Evolutionary conservation across 164 flowering plant species (phyloP), one percentile per base, ranked within the genome.

Genomic region (Annona cherimola): DNA sequence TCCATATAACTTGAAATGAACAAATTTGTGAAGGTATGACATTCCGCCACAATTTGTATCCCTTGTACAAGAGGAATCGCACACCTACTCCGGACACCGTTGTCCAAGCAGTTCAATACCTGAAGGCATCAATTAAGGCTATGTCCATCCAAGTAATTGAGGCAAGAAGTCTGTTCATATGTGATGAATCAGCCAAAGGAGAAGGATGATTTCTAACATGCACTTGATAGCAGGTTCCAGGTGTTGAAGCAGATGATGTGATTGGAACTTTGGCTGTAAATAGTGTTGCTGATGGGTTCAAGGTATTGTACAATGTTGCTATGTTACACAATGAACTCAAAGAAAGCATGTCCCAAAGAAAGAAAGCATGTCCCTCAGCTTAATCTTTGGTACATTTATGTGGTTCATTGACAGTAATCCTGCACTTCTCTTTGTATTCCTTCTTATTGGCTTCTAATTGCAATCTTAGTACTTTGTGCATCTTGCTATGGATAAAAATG

Each of bases 181-280:
- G 26, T 68, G 16, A 68, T 67, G 54, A 18, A 18, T 42, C 3
- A 39, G 12, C 35, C 4, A 12, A 69, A 16, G 16, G 18, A 3
- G 35, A 44, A 11, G 7, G 14, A 16, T 69, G 20, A 9, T 74
- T 42, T 61, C 60, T 70, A 71, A 72, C 74, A 40, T 57, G 66
- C 60, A 42, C 19, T 50, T 60, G 44, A 74, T 69, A 76, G 68
- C 88, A 93, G 98, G 93, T 91, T 65, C 98, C 97, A 11, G 99
- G 99, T 57, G 99, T 95, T 74, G 99, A 95, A 86, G 99, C 99
- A 70, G 99, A 93, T 83, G 99, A 95, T 84, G 99, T 91, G n/a
- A 91, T 95, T 81, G 99, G 96, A 72, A 95, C 99, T 61, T 80
- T 93, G 84, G 92, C 99, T 66, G 72, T 81, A 42, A 87, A 87